Evolutionary conservation across 1,284 basidiomycete species (phyloP).

Genomic region (Paramarasmius palmivorus): DNA sequence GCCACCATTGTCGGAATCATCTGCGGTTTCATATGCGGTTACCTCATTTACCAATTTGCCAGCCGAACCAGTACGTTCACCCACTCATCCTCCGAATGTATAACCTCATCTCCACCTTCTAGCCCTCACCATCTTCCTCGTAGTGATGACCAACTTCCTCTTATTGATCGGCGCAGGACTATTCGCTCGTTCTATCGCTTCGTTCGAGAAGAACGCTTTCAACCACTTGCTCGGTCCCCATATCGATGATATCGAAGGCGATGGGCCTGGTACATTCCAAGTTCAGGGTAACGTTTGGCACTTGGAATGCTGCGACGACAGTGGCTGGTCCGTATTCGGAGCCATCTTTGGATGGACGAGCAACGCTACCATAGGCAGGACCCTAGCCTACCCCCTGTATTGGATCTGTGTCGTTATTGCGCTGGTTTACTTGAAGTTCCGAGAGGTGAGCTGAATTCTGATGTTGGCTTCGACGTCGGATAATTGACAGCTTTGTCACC

Average conservation of each 20-base stretch:
- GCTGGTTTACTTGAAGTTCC: conserved; percentile 72
- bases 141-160: conserved; percentile 87
- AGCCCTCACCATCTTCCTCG: conserved; percentile 81
- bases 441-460: conserved; percentile 41
- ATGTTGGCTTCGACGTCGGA: not conserved
- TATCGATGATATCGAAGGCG: conserved; percentile 75
- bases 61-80: conserved; percentile 61
- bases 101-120: not conserved
- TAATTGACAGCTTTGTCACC: not conserved
- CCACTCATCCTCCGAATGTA: not conserved
- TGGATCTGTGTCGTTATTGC: conserved; percentile 71
- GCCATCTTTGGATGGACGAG: conserved; percentile 80
- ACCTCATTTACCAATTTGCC: conserved; percentile 75
- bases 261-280: conserved; percentile 81
- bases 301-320: conserved; percentile 72
- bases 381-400: conserved; percentile 78
- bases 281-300: conserved; percentile 87
- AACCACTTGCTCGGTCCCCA: conserved; percentile 74
- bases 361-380: conserved; percentile 64
- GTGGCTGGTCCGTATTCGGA: conserved; percentile 73
- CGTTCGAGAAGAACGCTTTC: conserved; percentile 75
- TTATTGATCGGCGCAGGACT: conserved; percentile 91
- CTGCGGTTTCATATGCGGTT: conserved; percentile 70
- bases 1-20: conserved; percentile 84
- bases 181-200: conserved; percentile 71